Evolutionary conservation across 768 basidiomycete species (phyloP).

Genomic region (Amanita brunnescens): DNA sequence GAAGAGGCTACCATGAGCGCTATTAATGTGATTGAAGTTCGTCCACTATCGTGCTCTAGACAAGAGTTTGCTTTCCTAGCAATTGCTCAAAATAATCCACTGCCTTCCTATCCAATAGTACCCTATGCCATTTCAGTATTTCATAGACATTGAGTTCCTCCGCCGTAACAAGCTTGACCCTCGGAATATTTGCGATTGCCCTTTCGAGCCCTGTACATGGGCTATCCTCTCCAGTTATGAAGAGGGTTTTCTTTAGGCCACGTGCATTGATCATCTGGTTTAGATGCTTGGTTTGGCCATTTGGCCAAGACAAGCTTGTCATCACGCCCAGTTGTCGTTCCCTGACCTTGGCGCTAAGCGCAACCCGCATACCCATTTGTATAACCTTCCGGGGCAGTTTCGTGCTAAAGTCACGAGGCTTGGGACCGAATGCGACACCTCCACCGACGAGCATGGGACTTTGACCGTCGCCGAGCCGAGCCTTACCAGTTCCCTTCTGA

Average conservation of each 20-base stretch:
- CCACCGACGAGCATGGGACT: conserved; percentile 87
- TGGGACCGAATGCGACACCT: conserved; percentile 87
- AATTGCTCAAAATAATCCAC: conserved; percentile 70
- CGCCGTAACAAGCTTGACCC: conserved; percentile 53
- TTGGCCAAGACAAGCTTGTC: conserved; percentile 61
- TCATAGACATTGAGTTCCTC: conserved; percentile 75
- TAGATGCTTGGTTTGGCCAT: conserved; percentile 62
- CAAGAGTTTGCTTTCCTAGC: conserved; percentile 33
- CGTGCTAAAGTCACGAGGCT: conserved; percentile 87
- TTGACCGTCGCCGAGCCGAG: conserved; percentile 84
- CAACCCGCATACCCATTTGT: conserved; percentile 88
- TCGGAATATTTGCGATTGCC: conserved; percentile 64
- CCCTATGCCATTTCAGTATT: conserved; percentile 71
- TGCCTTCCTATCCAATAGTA: conserved; percentile 75
- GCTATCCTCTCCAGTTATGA: conserved; percentile 57
- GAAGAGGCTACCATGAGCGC: conserved; percentile 34
- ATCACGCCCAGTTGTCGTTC: conserved; percentile 73
- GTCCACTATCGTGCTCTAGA: conserved; percentile 10
- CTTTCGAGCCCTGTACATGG: conserved; percentile 49
- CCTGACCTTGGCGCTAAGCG: conserved; percentile 74
- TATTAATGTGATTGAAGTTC: conserved; percentile 34
- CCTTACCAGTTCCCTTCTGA: conserved; percentile 88
- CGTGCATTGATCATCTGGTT: conserved; percentile 51
- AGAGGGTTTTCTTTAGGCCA: conserved; percentile 66
- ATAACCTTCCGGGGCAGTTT: conserved; percentile 90